These are phyloP conservation scores for Aspergillus novofumigatus DNA, from an alignment of 2,329 filamentous ascomycete genomes.

Conservation along the genomic window DNA sequence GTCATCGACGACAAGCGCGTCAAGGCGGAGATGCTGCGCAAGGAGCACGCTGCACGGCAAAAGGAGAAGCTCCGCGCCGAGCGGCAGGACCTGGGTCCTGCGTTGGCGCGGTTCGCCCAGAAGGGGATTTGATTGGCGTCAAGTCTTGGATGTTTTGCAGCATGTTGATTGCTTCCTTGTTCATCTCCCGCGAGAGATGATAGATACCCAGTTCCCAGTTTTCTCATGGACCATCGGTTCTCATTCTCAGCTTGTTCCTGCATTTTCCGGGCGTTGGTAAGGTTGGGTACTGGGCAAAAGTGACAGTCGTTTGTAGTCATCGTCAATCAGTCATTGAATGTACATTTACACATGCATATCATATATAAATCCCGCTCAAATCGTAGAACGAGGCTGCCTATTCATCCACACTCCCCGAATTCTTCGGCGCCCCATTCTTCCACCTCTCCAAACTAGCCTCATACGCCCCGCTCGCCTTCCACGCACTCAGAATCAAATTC, in stretches of 20 bases:
- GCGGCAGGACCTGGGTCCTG: slow-evolving; percentile 75
- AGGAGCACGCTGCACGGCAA: slow-evolving; percentile 62
- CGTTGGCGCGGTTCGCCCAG: slow-evolving; percentile 77
- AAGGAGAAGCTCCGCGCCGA: slow-evolving; percentile 64
- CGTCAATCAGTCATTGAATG: neutral
- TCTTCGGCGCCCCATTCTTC: slow-evolving; percentile 37
- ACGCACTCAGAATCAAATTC: slow-evolving; percentile 81
- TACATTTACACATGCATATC: neutral
- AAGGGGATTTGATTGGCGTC: slow-evolving; percentile 44
- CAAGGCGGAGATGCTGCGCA: slow-evolving; percentile 76
- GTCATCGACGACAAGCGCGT: slow-evolving; percentile 93
- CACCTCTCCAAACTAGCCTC: slow-evolving; percentile 41
- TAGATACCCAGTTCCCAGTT: slow-evolving; percentile 12
- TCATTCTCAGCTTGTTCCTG: slow-evolving; percentile 1
- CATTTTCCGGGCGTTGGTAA: slow-evolving; percentile 3
- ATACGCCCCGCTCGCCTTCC: slow-evolving; percentile 81
- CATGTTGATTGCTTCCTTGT: slow-evolving; percentile 6
- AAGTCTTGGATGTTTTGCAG: slow-evolving; percentile 1
- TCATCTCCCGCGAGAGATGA: slow-evolving; percentile 1
- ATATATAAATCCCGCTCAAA: too few species aligned
- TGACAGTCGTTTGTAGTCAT: neutral
- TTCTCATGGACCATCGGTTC: neutral
- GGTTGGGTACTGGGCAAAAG: neutral
- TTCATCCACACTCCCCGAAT: slow-evolving; percentile 33
- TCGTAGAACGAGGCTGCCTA: slow-evolving; percentile 6